phyloP scores from a whole-genome alignment of 257 asterid species.

The Anisodus acutangulus region DNA sequence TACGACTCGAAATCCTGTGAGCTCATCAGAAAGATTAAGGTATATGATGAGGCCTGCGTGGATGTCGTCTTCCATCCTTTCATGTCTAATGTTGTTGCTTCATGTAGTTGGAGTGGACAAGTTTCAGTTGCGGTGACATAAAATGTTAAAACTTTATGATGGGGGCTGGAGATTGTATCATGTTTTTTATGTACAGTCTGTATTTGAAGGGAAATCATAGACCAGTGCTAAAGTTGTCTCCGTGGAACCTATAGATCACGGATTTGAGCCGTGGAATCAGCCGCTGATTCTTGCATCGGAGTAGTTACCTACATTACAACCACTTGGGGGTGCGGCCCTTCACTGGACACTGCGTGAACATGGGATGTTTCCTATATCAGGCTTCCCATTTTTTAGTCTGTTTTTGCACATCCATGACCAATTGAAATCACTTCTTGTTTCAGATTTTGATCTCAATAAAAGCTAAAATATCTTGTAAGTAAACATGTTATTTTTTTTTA shows the following conservation, averaged over 20 bases:
- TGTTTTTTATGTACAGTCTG: neutral
- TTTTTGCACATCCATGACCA: neutral
- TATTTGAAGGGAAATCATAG: neutral
- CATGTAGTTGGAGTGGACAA: slow-evolving; percentile 86
- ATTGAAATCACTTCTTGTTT: neutral
- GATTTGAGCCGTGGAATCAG: neutral
- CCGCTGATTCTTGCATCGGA: neutral
- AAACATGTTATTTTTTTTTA: too few species aligned
- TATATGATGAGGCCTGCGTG: slow-evolving; percentile 61
- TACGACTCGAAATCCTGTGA: slow-evolving; percentile 64
- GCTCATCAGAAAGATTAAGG: slow-evolving; percentile 65
- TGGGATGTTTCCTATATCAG: neutral
- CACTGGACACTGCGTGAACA: neutral
- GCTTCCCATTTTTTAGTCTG: neutral
- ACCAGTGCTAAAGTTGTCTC: neutral
- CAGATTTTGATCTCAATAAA: neutral
- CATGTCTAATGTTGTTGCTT: slow-evolving; percentile 66
- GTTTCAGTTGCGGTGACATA: slow-evolving; percentile 43
- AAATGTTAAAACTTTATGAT: neutral
- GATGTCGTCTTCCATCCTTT: slow-evolving; percentile 82
- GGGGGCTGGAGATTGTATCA: neutral
- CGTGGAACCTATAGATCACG: neutral
- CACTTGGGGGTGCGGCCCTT: neutral
- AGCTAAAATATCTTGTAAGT: neutral
- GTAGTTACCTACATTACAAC: neutral